Percentiles rank a stretch among this genome's conserved stretches.
Evolutionary conservation across 1,284 basidiomycete species (phyloP).

Genomic region (Dichomitus squalens): DNA sequence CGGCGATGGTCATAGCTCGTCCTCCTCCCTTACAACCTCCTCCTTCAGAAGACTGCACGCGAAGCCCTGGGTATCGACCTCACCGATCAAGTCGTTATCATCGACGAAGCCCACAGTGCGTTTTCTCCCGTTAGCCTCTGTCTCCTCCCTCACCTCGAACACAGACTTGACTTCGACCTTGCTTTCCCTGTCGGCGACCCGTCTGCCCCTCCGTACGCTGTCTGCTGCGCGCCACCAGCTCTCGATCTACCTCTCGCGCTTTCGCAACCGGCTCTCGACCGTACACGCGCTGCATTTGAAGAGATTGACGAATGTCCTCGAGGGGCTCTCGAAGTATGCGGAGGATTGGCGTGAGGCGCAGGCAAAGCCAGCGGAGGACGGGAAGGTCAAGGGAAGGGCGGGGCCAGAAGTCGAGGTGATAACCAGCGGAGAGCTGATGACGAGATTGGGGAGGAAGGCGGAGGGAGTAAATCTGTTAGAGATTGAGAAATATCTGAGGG

Average conservation of each 20-base stretch:
- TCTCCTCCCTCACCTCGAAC: neutral
- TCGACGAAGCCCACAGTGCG: constrained; percentile 97
- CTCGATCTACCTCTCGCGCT: constrained; percentile 77
- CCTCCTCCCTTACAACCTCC: constrained; percentile 91
- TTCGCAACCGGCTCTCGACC: constrained; percentile 76
- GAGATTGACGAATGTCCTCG: constrained; percentile 75
- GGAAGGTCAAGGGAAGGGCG: neutral
- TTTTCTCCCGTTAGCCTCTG: constrained; percentile 10
- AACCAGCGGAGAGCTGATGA: constrained; percentile 65
- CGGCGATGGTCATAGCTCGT: constrained; percentile 72
- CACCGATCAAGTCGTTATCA: constrained; percentile 82
- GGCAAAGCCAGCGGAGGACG: constrained; percentile 12
- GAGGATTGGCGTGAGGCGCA: constrained; percentile 45
- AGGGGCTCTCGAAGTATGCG: constrained; percentile 64
- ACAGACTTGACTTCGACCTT: constrained; percentile 87
- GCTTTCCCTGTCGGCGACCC: constrained; percentile 81
- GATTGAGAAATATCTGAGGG: constrained; percentile 82
- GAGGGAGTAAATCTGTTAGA: constrained; percentile 81
- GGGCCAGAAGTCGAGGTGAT: constrained; percentile 52
- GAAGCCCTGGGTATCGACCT: constrained; percentile 87
- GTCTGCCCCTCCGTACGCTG: constrained; percentile 64
- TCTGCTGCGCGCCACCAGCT: constrained; percentile 77
- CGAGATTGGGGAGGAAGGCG: constrained; percentile 67
- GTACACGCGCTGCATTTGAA: constrained; percentile 80
- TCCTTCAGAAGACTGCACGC: constrained; percentile 84